These are phyloP conservation scores for Aegilops speltoides DNA, from an alignment of 176 grass and related monocot species.

Conservation along the genomic window DNA sequence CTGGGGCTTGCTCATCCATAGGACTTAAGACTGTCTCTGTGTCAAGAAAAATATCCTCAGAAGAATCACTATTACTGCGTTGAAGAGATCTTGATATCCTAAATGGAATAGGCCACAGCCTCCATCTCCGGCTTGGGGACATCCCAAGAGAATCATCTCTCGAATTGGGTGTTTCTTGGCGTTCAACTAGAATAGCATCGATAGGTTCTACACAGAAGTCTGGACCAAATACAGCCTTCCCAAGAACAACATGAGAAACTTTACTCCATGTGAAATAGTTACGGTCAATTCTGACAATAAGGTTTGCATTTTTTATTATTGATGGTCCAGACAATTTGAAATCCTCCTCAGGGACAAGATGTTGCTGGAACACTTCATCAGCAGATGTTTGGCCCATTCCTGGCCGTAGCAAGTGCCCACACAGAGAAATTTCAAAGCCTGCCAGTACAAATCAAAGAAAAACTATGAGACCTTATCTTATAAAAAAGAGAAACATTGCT, in stretches of 20 bases:
- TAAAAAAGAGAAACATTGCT: conserved; percentile 21
- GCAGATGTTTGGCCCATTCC: conserved; percentile 77
- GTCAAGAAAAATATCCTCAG: conserved; percentile 93
- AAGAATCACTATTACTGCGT: conserved; percentile 75
- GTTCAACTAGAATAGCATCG: conserved; percentile 78
- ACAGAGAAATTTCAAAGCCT: conserved; percentile 94
- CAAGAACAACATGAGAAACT: conserved; percentile 85
- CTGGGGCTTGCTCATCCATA: conserved; percentile 59
- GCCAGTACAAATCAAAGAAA: conserved; percentile 37
- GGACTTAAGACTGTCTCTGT: conserved; percentile 82
- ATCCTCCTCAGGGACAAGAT: conserved; percentile 70
- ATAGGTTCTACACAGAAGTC: conserved; percentile 61
- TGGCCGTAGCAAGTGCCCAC: conserved; percentile 71
- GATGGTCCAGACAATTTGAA: conserved; percentile 76
- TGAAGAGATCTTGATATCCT: conserved; percentile 82
- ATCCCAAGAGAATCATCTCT: conserved; percentile 58
- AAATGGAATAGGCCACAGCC: conserved; percentile 92
- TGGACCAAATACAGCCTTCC: conserved; percentile 77
- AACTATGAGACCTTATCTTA: conserved; percentile 31
- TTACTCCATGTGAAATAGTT: conserved; percentile 82
- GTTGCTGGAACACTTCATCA: conserved; percentile 71
- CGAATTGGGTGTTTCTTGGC: conserved; percentile 29
- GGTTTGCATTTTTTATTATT: conserved; percentile 84
- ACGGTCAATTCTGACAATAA: conserved; percentile 74
- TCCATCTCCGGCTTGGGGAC: conserved; percentile 81